Conservation (phyloP, 2,329 filamentous ascomycete genomes). For the Trichoderma endophyticum region DNA sequence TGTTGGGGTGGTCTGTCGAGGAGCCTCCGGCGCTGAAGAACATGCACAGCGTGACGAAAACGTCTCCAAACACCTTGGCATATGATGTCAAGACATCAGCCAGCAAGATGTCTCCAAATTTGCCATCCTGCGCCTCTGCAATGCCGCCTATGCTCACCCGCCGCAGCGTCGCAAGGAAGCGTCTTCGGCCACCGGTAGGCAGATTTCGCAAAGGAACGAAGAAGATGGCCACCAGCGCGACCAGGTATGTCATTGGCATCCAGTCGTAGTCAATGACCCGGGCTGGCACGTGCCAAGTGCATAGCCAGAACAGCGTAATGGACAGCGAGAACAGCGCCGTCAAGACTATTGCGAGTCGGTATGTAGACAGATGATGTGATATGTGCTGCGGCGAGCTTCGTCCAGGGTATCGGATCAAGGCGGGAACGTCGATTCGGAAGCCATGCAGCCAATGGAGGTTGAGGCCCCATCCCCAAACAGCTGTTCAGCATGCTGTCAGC, state of each 20-base stretch:
- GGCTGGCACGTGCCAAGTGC: constrained; percentile 67
- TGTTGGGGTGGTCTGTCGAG: constrained; percentile 76
- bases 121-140: constrained; percentile 81
- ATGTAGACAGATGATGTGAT: constrained; percentile 77
- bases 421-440: constrained; percentile 80
- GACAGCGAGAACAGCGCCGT: constrained; percentile 68
- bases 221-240: constrained; percentile 68
- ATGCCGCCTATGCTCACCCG: constrained; percentile 82
- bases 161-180: constrained; percentile 71
- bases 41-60: constrained; percentile 91
- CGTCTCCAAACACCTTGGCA: constrained; percentile 83
- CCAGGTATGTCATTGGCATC: constrained; percentile 80
- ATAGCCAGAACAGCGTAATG: constrained; percentile 77
- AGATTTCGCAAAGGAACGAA: constrained; percentile 66
- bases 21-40: constrained; percentile 69
- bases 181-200: constrained; percentile 67
- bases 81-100: constrained; percentile 95
- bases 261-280: constrained; percentile 77
- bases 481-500: constrained; percentile 44
- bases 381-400: constrained; percentile 67
- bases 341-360: constrained; percentile 77
- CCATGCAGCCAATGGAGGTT: constrained; percentile 85
- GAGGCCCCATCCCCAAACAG: constrained; percentile 90
- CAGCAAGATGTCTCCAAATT: constrained; percentile 90
- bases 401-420: constrained; percentile 80